phyloP scores from a whole-genome alignment of 1,284 basidiomycete species.

The Bondarzewia mesenterica region DNA sequence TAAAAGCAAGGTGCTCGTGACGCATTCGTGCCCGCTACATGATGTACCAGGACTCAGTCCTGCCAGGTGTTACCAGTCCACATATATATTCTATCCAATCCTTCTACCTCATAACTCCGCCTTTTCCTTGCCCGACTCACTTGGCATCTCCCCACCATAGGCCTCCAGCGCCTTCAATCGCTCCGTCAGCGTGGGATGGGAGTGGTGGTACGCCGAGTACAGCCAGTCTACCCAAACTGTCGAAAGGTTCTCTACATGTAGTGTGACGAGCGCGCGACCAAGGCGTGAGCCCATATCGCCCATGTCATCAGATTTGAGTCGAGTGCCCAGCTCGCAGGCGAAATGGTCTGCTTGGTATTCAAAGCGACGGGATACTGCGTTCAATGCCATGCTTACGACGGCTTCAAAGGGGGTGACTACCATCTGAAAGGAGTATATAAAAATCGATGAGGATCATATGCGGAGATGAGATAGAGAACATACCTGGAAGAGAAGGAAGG shows the following conservation, averaged over 20 bases:
- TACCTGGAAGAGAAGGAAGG: conserved; percentile 83
- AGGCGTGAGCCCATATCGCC: conserved; percentile 75
- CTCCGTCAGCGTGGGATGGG: conserved; percentile 87
- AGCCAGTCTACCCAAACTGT: conserved; percentile 90
- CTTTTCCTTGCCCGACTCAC: conserved; percentile 15
- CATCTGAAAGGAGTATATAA: conserved; percentile 37
- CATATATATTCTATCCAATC: no score
- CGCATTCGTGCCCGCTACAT: no score
- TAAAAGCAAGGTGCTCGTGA: no score
- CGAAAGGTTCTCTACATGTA: conserved; percentile 87
- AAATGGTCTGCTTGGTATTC: conserved; percentile 90
- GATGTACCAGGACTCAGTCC: no score
- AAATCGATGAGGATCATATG: not conserved
- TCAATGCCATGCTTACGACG: conserved; percentile 69
- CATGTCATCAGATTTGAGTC: conserved; percentile 41
- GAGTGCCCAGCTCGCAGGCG: conserved; percentile 59
- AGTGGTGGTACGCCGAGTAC: conserved; percentile 91
- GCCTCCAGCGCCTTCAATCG: conserved; percentile 71
- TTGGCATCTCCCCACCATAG: conserved; percentile 26
- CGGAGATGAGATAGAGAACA: conserved; percentile 7
- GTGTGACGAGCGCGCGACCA: conserved; percentile 67
- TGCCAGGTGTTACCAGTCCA: no score
- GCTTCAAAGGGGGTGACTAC: conserved; percentile 80
- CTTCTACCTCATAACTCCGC: conserved; percentile 25
- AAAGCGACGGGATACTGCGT: conserved; percentile 74